Conservation (phyloP, 2,329 filamentous ascomycete species). For the Bertia moriformis region DNA sequence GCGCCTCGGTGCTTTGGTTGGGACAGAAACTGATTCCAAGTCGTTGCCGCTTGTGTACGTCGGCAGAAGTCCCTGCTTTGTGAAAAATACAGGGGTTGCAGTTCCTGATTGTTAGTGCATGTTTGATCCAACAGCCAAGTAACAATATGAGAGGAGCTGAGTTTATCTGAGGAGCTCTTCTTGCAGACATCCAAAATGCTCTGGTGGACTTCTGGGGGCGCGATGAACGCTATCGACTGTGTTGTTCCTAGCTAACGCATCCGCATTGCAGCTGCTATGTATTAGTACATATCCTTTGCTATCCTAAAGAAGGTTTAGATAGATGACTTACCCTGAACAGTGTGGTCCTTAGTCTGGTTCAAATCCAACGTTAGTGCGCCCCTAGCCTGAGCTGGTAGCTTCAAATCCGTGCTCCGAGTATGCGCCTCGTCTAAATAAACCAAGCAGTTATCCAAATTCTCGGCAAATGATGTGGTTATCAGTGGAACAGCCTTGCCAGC, state of each 20-base stretch:
- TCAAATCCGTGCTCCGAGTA: slow-evolving; percentile 27
- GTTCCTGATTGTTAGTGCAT: no score
- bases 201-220: background rate
- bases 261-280: slow-evolving; percentile 19
- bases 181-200: slow-evolving; percentile 26
- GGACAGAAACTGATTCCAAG: background rate
- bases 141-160: slow-evolving; percentile 28
- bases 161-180: slow-evolving; percentile 11
- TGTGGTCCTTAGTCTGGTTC: slow-evolving; percentile 26
- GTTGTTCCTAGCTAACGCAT: slow-evolving; percentile 21
- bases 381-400: slow-evolving; percentile 17
- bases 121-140: slow-evolving; percentile 34
- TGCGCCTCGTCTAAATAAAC: slow-evolving; percentile 29
- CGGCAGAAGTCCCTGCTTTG: background rate
- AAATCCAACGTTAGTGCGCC: slow-evolving; percentile 26
- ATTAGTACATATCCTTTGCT: slow-evolving; percentile 1
- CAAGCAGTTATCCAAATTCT: slow-evolving; percentile 19
- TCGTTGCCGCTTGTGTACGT: no score
- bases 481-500: slow-evolving; percentile 15
- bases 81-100: background rate
- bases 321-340: no score
- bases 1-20: background rate
- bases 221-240: background rate
- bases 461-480: slow-evolving; percentile 21
- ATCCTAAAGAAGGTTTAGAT: no score